A percentile compares a stretch with the other conserved stretches of the same genome.
phyloP scores from a whole-genome alignment of 768 basidiomycete genomes.

The Mycena galericulata region DNA sequence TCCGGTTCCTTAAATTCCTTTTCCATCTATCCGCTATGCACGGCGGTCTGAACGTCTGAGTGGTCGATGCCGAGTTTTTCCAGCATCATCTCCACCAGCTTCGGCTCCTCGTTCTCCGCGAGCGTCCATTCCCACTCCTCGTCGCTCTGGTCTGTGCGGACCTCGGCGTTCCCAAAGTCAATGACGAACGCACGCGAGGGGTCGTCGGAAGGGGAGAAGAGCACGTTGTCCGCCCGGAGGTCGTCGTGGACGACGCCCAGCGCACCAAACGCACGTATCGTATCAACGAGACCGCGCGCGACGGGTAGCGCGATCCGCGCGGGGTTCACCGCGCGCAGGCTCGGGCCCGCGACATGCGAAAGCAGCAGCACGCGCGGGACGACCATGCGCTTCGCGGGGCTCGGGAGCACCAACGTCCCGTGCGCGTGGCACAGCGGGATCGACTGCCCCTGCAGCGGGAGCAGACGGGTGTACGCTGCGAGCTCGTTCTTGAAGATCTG shows the following conservation, averaged over 20 bases:
- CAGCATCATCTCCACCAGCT: conserved; percentile 26
- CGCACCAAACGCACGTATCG: conserved; percentile 25
- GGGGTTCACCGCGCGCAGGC: conserved; percentile 28
- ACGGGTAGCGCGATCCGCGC: conserved; percentile 9
- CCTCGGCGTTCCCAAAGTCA: conserved; percentile 32
- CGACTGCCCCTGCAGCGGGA: conserved; percentile 30
- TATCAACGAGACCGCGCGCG: conserved; percentile 30
- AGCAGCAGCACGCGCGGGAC: conserved; percentile 33
- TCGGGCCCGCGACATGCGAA: conserved; percentile 28
- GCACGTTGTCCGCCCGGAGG: conserved; percentile 29
- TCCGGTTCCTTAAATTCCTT: neutral
- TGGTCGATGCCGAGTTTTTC: conserved; percentile 26
- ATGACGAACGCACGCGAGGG: conserved; percentile 23
- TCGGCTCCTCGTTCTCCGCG: conserved; percentile 29
- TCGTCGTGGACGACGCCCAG: conserved; percentile 36
- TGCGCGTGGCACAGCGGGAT: conserved; percentile 30
- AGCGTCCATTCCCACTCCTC: conserved; percentile 31
- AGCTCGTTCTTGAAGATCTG: conserved; percentile 31
- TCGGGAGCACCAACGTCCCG: conserved; percentile 23
- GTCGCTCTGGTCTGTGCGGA: conserved; percentile 26
- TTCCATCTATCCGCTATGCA: neutral
- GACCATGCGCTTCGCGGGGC: conserved; percentile 22
- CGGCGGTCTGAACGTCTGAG: neutral
- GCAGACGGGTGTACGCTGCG: conserved; percentile 27
- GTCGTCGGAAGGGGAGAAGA: conserved; percentile 22